Percentiles rank a stretch among this genome's conserved stretches.
Evolutionary conservation across 768 basidiomycete genomes (phyloP).

Genomic region (Amanita rubescens): DNA sequence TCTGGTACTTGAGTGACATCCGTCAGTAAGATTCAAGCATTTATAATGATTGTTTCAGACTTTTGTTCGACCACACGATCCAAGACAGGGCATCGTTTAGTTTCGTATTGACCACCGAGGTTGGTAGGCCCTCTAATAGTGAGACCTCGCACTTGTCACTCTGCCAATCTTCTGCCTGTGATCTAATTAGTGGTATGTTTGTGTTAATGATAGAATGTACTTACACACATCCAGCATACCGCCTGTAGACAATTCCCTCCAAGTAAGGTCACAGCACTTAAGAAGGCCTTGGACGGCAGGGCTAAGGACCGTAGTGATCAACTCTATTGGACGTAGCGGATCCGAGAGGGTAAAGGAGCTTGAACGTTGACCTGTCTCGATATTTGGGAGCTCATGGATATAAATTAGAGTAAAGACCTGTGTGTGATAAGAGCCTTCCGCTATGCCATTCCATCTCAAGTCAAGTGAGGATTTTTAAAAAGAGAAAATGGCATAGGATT

Average conservation of each 20-base stretch:
- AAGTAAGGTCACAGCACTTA: constrained; percentile 77
- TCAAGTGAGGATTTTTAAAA: not conserved
- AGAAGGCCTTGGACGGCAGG: constrained; percentile 60
- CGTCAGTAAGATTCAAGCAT: not conserved
- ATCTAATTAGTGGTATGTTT: constrained; percentile 11
- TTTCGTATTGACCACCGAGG: constrained; percentile 40
- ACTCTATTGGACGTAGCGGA: constrained; percentile 45
- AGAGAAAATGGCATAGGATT: not conserved
- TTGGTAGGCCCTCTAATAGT: constrained; percentile 57
- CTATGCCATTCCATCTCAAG: constrained; percentile 74
- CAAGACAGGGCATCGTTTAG: constrained; percentile 59
- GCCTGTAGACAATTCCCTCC: constrained; percentile 75
- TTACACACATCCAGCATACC: constrained; percentile 68
- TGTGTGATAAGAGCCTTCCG: constrained; percentile 81
- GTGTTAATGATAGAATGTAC: constrained; percentile 9
- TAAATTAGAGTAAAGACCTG: constrained; percentile 76
- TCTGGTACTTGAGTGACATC: constrained; percentile 28
- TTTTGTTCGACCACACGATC: constrained; percentile 40
- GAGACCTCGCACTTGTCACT: constrained; percentile 82
- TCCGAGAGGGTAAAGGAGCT: constrained; percentile 25
- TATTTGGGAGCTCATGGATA: constrained; percentile 53
- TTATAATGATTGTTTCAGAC: constrained; percentile 14
- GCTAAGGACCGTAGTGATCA: constrained; percentile 62
- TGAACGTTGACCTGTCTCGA: constrained; percentile 48
- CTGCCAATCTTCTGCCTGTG: constrained; percentile 82